Evolutionary conservation across 805 yeast genomes (phyloP), one percentile per base, ranked within the genome.

Genomic region (Wickerhamomyces subpelliculosus): DNA sequence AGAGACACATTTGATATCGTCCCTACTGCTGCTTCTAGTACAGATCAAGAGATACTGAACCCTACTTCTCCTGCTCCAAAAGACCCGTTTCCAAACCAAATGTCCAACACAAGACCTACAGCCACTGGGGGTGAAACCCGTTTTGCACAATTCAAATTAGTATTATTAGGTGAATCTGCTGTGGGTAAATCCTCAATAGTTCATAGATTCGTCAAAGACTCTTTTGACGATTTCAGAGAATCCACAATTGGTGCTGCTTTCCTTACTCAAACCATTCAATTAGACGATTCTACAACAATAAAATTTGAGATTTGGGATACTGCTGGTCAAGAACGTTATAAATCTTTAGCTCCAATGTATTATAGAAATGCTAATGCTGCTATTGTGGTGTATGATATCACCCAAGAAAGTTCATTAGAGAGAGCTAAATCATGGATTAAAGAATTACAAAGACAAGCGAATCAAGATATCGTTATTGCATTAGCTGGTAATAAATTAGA

Each of bases 181-280:
- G 85, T 78, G 31, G 85, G 86, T 27, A 79, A 79, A 52, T 72
- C 80, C 0, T 77, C 84, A 1, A 70, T 80, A 8, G 84, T 79
- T 8, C 78, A 77, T 44, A 63, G 90, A 41, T 81, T 81, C 46
- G 84, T 80, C 22, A 80, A 82, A 52, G 80, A 82, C 48, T 73
- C 81, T 17, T 84, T 84, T 60, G 83, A 80, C 42, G 84, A 78
- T 47, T 64, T 75, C 57, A 71, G 84, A 45, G 88, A 83, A 58
- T 82, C 89, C 19, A 84, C 94, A 1, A 84, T 84, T 39, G 93
- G 94, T 1, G 94, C 94, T 1, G 94, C 93, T 2, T 84, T 83
- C 57, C 65, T 81, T 37, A 81, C 90, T 2, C 88, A 80, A 53
- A 67, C 78, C 3, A 73, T 82, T 33, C 70, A 73, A 16, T 53